A percentile compares a stretch with the other conserved stretches of the same genome.
These are phyloP conservation scores for Bacidia rubella DNA, from an alignment of 495 filamentous ascomycete genomes.

Conservation along the genomic window DNA sequence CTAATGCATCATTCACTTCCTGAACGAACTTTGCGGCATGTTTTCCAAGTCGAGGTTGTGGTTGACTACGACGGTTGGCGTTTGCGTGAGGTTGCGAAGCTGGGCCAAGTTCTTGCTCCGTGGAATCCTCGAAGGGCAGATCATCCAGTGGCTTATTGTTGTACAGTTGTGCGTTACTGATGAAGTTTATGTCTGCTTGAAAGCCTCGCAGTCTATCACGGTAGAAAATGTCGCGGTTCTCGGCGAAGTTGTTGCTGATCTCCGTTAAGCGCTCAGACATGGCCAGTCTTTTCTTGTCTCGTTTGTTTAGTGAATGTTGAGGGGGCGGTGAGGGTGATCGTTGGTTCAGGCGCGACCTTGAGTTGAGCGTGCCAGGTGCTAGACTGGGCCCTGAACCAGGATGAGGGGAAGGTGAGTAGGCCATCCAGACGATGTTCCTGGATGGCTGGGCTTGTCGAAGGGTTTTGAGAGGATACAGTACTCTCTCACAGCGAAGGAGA, in stretches of 20 bases:
- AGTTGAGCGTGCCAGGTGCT: neutral
- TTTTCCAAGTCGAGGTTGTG: conserved; percentile 58
- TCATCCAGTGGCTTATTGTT: conserved; percentile 57
- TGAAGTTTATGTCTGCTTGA: conserved; percentile 78
- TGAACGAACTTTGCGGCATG: conserved; percentile 70
- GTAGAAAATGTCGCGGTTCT: conserved; percentile 72
- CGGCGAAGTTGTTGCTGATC: conserved; percentile 59
- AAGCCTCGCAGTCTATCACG: conserved; percentile 77
- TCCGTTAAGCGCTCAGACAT: conserved; percentile 62
- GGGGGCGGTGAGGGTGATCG: conserved; percentile 14
- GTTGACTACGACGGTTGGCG: conserved; percentile 32
- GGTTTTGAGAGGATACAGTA: neutral
- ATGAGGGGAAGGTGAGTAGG: conserved; percentile 19
- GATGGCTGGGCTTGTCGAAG: neutral
- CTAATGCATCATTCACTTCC: conserved; percentile 71
- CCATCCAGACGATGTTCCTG: conserved; percentile 8
- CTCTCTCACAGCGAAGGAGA: too few relatives aligned
- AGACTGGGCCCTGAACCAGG: conserved; percentile 1
- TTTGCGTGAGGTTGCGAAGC: conserved; percentile 24
- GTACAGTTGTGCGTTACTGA: conserved; percentile 72
- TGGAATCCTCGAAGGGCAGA: conserved; percentile 49
- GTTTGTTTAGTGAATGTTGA: conserved; percentile 52
- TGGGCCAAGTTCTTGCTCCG: conserved; percentile 45
- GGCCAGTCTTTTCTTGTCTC: conserved; percentile 73
- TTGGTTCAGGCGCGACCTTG: conserved; percentile 11